Conservation (phyloP, 495 filamentous ascomycete genomes). For the Aspergillus carlsbadensis region DNA sequence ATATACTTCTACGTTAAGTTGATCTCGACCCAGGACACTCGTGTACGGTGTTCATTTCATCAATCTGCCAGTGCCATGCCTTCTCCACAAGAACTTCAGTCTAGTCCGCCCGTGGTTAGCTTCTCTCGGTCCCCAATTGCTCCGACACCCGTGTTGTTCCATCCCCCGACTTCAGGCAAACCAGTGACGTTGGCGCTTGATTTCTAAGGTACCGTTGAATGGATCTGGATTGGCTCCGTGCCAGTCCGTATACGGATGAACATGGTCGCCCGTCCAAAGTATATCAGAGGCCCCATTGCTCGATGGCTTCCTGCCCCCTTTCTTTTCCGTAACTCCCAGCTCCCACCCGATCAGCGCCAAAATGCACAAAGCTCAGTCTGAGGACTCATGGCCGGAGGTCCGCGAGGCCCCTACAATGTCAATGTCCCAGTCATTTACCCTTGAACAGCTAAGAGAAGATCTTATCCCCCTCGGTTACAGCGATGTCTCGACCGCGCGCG, state of each 20-base stretch:
- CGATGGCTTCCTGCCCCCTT: not conserved
- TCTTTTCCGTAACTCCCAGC: not conserved
- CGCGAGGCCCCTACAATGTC: not conserved
- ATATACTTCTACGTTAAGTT: too few species aligned
- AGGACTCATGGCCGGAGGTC: not conserved
- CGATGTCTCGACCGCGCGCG: not conserved
- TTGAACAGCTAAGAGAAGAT: conserved; percentile 14
- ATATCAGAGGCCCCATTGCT: not conserved
- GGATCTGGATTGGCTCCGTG: not conserved
- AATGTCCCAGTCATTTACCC: conserved; percentile 5
- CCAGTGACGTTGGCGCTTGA: not conserved
- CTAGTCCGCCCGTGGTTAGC: too few species aligned
- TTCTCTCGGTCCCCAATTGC: not conserved
- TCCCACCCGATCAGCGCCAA: not conserved
- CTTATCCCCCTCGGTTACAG: not conserved
- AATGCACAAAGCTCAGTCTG: conserved; percentile 1
- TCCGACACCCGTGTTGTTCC: conserved; percentile 5
- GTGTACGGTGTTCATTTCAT: too few species aligned
- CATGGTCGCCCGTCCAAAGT: not conserved
- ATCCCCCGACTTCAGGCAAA: not conserved
- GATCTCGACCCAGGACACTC: too few species aligned
- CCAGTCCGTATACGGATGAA: not conserved
- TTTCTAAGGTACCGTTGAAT: not conserved
- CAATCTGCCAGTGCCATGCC: too few species aligned
- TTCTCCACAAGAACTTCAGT: too few species aligned